A percentile compares a stretch with the other conserved stretches of the same genome.
Conservation (phyloP, 768 basidiomycete genomes). For the Boletellus emodensis region DNA sequence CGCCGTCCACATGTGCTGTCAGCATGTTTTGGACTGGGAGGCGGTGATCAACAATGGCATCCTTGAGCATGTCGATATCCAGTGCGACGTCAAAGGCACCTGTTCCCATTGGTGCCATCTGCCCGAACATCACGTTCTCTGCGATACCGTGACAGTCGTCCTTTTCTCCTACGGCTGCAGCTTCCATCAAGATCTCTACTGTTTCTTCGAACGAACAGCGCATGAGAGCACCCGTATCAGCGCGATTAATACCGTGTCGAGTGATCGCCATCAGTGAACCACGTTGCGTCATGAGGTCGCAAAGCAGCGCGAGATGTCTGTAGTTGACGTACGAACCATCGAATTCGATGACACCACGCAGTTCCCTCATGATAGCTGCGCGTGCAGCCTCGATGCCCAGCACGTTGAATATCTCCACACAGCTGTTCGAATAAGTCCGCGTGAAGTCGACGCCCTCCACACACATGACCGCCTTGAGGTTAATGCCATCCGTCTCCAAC, state of each 20-base stretch:
- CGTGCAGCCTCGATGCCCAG: conserved; percentile 97
- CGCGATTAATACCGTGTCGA: conserved; percentile 97
- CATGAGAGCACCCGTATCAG: conserved; percentile 98
- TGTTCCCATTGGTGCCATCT: conserved; percentile 99
- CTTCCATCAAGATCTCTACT: conserved; percentile 98
- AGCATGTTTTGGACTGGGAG: conserved; percentile 81
- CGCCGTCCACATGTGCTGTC: conserved; percentile 74
- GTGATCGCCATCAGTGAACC: conserved; percentile 97
- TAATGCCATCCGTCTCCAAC: conserved; percentile 94
- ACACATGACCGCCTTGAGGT: conserved; percentile 91
- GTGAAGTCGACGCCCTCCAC: conserved; percentile 92
- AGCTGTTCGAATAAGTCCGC: conserved; percentile 95
- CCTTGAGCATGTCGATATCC: conserved; percentile 98
- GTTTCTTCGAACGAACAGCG: conserved; percentile 99
- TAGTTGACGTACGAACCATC: conserved; percentile 99
- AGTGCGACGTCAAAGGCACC: conserved; percentile 94
- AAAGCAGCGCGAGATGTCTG: conserved; percentile 92
- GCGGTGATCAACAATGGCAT: conserved; percentile 95
- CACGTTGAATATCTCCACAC: conserved; percentile 90
- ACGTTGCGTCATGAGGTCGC: conserved; percentile 97
- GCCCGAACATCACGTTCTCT: conserved; percentile 99
- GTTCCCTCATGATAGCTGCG: conserved; percentile 88
- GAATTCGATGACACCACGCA: conserved; percentile 96
- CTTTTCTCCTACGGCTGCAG: conserved; percentile 95
- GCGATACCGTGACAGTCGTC: conserved; percentile 98